phyloP scores from a whole-genome alignment of 1,139 yeast genomes.

The Kurtzmaniella quercitrusa region DNA sequence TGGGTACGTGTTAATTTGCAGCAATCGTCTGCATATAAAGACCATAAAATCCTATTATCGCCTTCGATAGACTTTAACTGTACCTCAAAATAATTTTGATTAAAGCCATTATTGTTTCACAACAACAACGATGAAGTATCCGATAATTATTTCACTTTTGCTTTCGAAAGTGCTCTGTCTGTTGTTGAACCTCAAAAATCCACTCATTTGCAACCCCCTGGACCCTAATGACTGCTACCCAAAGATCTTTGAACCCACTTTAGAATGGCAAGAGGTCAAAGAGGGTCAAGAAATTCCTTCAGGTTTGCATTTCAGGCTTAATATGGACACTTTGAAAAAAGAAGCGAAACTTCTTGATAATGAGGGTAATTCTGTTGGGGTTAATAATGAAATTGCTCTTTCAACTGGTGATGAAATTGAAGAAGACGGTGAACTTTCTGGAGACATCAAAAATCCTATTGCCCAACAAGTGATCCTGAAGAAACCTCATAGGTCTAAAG shows the following conservation, averaged over 20 bases:
- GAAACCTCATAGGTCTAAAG: slow-evolving; percentile 11
- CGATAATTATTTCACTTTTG: neutral
- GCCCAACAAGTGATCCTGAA: slow-evolving; percentile 10
- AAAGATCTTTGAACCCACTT: slow-evolving; percentile 52
- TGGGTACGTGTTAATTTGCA: neutral
- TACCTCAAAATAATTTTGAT: neutral
- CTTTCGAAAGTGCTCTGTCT: slow-evolving; percentile 1
- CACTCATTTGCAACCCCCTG: slow-evolving; percentile 42
- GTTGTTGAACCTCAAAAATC: slow-evolving; percentile 15
- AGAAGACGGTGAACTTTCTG: slow-evolving; percentile 13
- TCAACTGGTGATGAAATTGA: slow-evolving; percentile 6
- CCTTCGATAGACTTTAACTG: neutral
- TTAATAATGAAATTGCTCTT: slow-evolving; percentile 2
- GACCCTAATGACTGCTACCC: slow-evolving; percentile 61
- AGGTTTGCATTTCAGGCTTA: slow-evolving; percentile 71
- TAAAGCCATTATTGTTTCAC: neutral
- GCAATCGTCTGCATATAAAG: neutral
- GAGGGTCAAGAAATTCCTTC: slow-evolving; percentile 71
- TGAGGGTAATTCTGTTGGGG: too few relatives aligned
- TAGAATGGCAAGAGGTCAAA: slow-evolving; percentile 64
- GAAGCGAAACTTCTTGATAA: slow-evolving; percentile 59
- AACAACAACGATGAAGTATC: neutral
- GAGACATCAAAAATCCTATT: slow-evolving; percentile 8
- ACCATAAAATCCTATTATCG: neutral
- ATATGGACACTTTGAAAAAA: slow-evolving; percentile 61